Evolutionary conservation across 2,329 filamentous ascomycete genomes (phyloP).

Genomic region (Hymenoscyphus linearis): DNA sequence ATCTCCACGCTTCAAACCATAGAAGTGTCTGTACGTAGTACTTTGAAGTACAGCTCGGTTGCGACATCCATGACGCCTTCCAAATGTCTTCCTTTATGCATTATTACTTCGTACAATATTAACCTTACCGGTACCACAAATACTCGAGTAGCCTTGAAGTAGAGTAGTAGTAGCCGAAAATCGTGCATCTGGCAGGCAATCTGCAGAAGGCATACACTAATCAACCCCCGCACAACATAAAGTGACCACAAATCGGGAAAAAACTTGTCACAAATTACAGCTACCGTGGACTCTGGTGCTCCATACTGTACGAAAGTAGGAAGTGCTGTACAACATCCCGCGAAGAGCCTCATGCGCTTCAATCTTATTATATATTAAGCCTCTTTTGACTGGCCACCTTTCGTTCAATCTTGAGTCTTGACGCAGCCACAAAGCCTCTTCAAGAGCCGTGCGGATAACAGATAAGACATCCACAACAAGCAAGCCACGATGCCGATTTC

Average conservation of each 20-base stretch:
- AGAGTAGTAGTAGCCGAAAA: no score
- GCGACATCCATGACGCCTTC: background rate
- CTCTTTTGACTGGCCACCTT: background rate
- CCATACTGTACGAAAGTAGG: background rate
- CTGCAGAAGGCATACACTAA: background rate
- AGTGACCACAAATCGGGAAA: background rate
- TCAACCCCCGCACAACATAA: background rate
- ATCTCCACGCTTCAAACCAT: background rate
- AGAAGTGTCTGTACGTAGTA: background rate
- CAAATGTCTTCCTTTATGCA: background rate
- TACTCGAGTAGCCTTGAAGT: no score
- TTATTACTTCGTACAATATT: background rate
- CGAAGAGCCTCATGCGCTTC: background rate
- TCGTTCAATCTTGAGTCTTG: background rate
- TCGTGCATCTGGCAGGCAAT: background rate
- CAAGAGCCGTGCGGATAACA: no score
- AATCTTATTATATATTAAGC: no score
- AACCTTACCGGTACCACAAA: no score
- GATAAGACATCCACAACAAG: background rate
- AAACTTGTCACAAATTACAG: background rate
- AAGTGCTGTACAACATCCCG: background rate
- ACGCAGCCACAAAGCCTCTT: background rate
- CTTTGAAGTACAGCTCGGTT: background rate
- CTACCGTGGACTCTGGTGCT: background rate
- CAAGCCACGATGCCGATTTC: conserved; percentile 44